These are phyloP conservation scores for Croton setiger DNA, from an alignment of 441 rosid genomes.

Conservation along the genomic window DNA sequence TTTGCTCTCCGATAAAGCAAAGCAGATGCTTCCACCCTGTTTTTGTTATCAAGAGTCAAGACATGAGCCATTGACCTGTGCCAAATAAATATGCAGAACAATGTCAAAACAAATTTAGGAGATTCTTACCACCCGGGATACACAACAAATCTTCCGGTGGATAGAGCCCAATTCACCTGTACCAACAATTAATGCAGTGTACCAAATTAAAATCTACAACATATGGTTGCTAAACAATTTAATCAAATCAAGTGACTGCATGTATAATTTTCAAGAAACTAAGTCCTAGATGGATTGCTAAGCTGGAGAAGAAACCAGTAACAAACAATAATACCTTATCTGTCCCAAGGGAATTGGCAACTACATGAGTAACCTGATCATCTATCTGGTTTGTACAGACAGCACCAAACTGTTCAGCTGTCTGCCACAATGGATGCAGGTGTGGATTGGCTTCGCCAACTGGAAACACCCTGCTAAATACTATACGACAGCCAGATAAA, in stretches of 20 bases:
- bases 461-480: constrained; percentile 93
- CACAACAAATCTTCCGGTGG: constrained; percentile 76
- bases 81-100: not conserved
- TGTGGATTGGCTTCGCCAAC: constrained; percentile 95
- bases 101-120: constrained; percentile 13
- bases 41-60: constrained; percentile 4
- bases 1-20: constrained; percentile 92
- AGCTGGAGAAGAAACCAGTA: not conserved
- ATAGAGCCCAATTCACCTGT: constrained; percentile 96
- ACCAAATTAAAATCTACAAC: constrained; percentile 5
- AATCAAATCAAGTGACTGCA: not conserved
- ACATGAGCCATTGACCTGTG: constrained; percentile 1
- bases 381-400: constrained; percentile 84
- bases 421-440: constrained; percentile 92
- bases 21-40: constrained; percentile 99
- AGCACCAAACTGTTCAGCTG: constrained; percentile 98
- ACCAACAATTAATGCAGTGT: constrained; percentile 24
- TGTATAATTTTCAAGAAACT: not conserved
- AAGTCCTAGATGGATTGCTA: no score
- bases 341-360: constrained; percentile 88
- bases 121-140: constrained; percentile 93
- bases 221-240: not conserved
- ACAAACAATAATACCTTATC: constrained; percentile 66
- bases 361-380: constrained; percentile 95
- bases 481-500: constrained; percentile 78